Percentiles rank a stretch among this genome's conserved stretches.
phyloP scores from a whole-genome alignment of 768 basidiomycete species.

The Amanita polypyramis region DNA sequence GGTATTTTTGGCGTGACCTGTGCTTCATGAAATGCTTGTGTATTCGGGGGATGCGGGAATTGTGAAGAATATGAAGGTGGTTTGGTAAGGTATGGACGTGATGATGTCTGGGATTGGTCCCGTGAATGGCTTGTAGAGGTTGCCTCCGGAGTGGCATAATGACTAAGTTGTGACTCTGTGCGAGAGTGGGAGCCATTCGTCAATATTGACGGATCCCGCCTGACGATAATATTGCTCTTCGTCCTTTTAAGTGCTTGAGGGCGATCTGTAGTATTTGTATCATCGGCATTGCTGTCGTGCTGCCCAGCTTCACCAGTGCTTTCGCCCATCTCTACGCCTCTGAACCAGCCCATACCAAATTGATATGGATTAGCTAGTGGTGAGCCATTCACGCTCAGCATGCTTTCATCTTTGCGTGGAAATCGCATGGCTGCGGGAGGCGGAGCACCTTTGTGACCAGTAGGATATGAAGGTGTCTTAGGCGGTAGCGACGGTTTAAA shows the following conservation, averaged over 20 bases:
- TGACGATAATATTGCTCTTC: constrained; percentile 52
- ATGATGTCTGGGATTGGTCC: constrained; percentile 26
- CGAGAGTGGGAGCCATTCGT: constrained; percentile 31
- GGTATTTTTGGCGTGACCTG: constrained; percentile 23
- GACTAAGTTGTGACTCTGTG: constrained; percentile 41
- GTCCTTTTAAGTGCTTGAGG: constrained; percentile 31
- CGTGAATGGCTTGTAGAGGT: constrained; percentile 32
- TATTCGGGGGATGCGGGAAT: constrained; percentile 16
- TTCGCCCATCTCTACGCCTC: constrained; percentile 27
- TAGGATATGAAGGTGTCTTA: constrained; percentile 45
- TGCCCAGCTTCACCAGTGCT: constrained; percentile 24
- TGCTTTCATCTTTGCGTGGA: constrained; percentile 64
- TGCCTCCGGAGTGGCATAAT: constrained; percentile 24
- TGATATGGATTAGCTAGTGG: constrained; percentile 73
- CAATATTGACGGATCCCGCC: constrained; percentile 42
- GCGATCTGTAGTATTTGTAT: constrained; percentile 15
- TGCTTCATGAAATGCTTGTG: constrained; percentile 14
- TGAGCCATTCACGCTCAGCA: constrained; percentile 77
- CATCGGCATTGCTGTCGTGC: constrained; percentile 14
- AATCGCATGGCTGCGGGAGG: constrained; percentile 41
- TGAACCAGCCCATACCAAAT: constrained; percentile 53
- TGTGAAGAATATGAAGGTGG: constrained; percentile 14
- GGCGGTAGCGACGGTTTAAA: constrained; percentile 65
- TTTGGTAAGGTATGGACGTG: constrained; percentile 13
- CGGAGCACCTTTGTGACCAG: constrained; percentile 12